Conservation (phyloP, 495 filamentous ascomycete genomes). For the Neurospora sp. region DNA sequence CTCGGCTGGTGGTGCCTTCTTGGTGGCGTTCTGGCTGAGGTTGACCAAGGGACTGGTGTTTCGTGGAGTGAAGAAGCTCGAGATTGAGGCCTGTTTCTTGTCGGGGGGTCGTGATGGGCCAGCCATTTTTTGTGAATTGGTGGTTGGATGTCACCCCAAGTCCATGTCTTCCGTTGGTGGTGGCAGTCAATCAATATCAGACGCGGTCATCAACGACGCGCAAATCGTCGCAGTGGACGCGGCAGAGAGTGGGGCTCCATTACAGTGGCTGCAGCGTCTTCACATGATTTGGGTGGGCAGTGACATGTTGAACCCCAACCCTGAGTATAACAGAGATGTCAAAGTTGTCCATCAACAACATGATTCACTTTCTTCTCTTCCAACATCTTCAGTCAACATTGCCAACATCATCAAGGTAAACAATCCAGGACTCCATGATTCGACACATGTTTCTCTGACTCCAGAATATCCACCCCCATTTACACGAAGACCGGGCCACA, state of each 20-base stretch:
- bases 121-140: conserved; percentile 22
- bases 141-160: conserved; percentile 13
- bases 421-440: not conserved
- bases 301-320: not conserved
- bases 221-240: not conserved
- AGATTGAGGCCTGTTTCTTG: conserved; percentile 73
- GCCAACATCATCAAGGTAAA: not conserved
- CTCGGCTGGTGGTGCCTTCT: not conserved
- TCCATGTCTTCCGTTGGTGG: not conserved
- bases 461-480: not conserved
- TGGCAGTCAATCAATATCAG: not conserved
- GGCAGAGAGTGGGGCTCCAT: not conserved
- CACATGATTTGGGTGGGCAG: not conserved
- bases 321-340: not conserved
- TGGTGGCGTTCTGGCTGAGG: conserved; percentile 9
- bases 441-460: not conserved
- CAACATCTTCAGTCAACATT: not conserved
- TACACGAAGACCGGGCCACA: not conserved
- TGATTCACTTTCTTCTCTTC: not conserved
- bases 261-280: not conserved
- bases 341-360: not conserved
- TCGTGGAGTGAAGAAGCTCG: conserved; percentile 74
- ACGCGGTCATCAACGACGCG: not conserved
- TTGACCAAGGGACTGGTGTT: conserved; percentile 27
- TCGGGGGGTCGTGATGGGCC: conserved; percentile 22